Conservation (phyloP, 371 early-diverging fungal species). For the Caulochytrium protostelioides region DNA sequence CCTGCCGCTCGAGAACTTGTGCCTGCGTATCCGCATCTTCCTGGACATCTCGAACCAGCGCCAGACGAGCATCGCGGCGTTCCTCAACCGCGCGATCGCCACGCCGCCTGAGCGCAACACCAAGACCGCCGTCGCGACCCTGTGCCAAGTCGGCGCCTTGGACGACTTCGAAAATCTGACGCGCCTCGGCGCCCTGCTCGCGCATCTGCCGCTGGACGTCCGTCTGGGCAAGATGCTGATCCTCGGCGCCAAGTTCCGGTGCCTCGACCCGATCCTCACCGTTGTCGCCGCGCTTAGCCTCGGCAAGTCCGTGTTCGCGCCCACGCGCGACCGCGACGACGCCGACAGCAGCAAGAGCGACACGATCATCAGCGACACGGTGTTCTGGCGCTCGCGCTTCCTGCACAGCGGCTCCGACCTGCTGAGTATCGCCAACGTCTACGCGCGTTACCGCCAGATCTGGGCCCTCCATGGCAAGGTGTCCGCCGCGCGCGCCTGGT, state of each 20-base stretch:
- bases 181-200: constrained; percentile 53
- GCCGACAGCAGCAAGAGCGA: too few species aligned
- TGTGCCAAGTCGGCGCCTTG: constrained; percentile 36
- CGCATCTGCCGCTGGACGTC: constrained; percentile 53
- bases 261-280: constrained; percentile 45
- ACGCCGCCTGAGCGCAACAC: constrained; percentile 37
- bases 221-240: constrained; percentile 58
- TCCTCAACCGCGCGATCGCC: constrained; percentile 36
- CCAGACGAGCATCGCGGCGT: constrained; percentile 30
- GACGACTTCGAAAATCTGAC: constrained; percentile 38
- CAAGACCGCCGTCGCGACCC: constrained; percentile 32
- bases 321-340: too few species aligned
- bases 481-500: too few species aligned
- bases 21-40: constrained; percentile 42
- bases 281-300: constrained; percentile 43
- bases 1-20: constrained; percentile 42
- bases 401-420: too few species aligned
- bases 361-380: too few species aligned
- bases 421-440: too few species aligned
- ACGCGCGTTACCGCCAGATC: too few species aligned
- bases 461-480: too few species aligned
- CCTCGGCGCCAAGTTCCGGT: constrained; percentile 41
- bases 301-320: too few species aligned
- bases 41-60: constrained; percentile 27
- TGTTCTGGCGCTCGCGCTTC: too few species aligned